A percentile compares a stretch with the other conserved stretches of the same genome.
Evolutionary conservation across 2,329 filamentous ascomycete species (phyloP).

Genomic region (Aspergillus pseudotamarii): DNA sequence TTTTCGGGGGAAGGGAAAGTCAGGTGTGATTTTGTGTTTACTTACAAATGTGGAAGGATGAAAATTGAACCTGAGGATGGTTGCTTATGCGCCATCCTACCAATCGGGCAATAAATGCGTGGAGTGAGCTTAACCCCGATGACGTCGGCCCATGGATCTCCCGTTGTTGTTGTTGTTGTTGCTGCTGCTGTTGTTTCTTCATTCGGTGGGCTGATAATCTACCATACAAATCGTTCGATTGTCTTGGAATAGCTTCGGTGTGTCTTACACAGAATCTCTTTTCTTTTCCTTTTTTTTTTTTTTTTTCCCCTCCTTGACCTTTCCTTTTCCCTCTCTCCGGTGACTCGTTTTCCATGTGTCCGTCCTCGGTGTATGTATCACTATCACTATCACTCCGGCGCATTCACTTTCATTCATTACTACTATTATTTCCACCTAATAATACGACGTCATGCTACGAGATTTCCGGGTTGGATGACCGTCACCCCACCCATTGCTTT

Average conservation of each 20-base stretch:
- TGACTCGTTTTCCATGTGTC: background rate
- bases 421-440: background rate
- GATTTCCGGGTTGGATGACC: background rate
- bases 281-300: too few species aligned
- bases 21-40: too few species aligned
- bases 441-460: background rate
- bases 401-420: background rate
- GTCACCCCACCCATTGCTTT: slow-evolving; percentile 6
- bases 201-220: background rate
- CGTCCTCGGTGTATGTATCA: background rate
- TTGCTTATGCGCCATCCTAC: background rate
- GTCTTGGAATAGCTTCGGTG: slow-evolving; percentile 4
- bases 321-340: slow-evolving; percentile 3
- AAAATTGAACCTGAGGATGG: too few species aligned
- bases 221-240: background rate
- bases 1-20: slow-evolving; percentile 3
- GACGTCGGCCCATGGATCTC: background rate
- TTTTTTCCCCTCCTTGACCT: background rate
- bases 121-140: background rate
- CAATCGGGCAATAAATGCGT: background rate
- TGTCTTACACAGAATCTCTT: background rate
- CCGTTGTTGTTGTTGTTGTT: background rate
- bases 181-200: background rate
- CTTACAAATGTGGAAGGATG: too few species aligned
- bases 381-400: too few species aligned